Conservation (phyloP, 768 basidiomycete species). For the Rhizopogon vulgaris region DNA sequence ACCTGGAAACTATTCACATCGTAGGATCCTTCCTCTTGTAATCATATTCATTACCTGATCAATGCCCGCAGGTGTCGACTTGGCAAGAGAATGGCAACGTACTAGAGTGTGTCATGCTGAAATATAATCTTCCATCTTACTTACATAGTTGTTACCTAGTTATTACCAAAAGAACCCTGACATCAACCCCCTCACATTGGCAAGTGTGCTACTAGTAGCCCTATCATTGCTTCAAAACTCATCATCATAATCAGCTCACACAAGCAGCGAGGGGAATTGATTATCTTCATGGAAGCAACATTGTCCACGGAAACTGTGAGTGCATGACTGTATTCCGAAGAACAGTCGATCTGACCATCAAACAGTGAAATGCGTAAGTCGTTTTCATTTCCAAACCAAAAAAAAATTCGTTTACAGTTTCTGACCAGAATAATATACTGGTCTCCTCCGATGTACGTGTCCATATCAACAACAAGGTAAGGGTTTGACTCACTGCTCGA, state of each 20-base stretch:
- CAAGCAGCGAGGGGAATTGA: conserved; percentile 53
- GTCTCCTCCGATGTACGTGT: conserved; percentile 41
- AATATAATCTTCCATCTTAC: background rate
- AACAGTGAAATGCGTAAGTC: conserved; percentile 56
- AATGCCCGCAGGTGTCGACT: conserved; percentile 42
- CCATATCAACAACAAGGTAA: background rate
- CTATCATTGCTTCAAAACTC: background rate
- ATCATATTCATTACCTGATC: background rate
- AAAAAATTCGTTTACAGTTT: conserved; percentile 1
- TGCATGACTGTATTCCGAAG: conserved; percentile 1
- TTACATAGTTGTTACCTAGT: conserved; percentile 19
- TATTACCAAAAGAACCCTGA: conserved; percentile 32
- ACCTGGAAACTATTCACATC: conserved; percentile 47
- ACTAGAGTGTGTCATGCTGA: conserved; percentile 32
- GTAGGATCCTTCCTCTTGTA: conserved; percentile 18
- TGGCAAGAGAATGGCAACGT: conserved; percentile 59
- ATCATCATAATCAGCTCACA: conserved; percentile 29
- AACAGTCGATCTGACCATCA: conserved; percentile 2
- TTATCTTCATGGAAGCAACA: conserved; percentile 45
- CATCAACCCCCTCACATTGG: conserved; percentile 38
- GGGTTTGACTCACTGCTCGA: background rate
- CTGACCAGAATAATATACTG: conserved; percentile 48
- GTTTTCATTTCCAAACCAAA: background rate
- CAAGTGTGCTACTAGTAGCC: conserved; percentile 16
- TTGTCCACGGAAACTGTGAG: conserved; percentile 60